Evolutionary conservation across 257 asterid species (phyloP).

Genomic region (Mentha longifolia): DNA sequence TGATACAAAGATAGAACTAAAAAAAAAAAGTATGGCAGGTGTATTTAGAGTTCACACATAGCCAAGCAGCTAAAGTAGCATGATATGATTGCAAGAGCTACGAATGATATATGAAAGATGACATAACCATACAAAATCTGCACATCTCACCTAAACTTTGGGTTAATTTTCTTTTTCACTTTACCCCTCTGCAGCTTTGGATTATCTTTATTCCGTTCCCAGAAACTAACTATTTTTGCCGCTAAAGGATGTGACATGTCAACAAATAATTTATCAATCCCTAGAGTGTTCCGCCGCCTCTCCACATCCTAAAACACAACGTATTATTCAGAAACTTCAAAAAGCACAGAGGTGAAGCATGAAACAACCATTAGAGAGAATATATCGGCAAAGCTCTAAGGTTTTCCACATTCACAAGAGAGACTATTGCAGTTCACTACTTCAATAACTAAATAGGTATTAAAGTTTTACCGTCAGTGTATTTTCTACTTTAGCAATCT

Average conservation of each 20-base stretch:
- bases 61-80: neutral
- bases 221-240: constrained; percentile 45
- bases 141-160: constrained; percentile 49
- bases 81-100: neutral
- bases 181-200: constrained; percentile 49
- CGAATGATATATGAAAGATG: neutral
- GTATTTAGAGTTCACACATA: neutral
- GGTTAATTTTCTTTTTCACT: constrained; percentile 53
- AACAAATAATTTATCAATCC: constrained; percentile 55
- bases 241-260: constrained; percentile 56
- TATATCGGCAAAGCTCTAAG: neutral
- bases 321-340: constrained; percentile 30
- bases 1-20: neutral
- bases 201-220: constrained; percentile 43
- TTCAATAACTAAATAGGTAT: constrained; percentile 19
- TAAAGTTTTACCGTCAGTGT: constrained; percentile 53
- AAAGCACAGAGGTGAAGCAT: neutral
- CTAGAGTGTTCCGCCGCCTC: constrained; percentile 53
- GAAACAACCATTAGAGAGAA: neutral
- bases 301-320: constrained; percentile 58
- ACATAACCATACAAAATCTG: constrained; percentile 4
- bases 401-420: neutral
- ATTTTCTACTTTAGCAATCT: constrained; percentile 59
- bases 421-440: neutral
- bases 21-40: neutral